Evolutionary conservation across 305 asterid genomes (phyloP).

Genomic region (Rubia balearica): DNA sequence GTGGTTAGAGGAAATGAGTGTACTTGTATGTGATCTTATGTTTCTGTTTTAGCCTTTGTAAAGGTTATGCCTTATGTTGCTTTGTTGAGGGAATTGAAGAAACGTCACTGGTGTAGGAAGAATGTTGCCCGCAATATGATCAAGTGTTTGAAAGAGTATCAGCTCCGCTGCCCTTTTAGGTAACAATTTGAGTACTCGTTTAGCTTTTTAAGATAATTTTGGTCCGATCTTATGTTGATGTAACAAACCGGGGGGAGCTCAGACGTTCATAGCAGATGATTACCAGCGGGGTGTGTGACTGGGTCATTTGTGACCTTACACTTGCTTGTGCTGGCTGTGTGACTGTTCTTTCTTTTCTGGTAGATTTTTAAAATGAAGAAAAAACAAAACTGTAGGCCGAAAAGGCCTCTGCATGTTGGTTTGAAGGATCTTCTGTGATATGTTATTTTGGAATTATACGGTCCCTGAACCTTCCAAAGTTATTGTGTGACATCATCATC

Average conservation of each 20-base stretch:
- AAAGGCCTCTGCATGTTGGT: constrained; percentile 1
- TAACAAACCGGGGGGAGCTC: too few relatives aligned
- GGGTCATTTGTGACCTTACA: too few relatives aligned
- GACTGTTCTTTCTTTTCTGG: background rate
- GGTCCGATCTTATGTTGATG: too few relatives aligned
- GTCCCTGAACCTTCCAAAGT: constrained; percentile 5
- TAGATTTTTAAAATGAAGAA: background rate
- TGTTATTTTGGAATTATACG: background rate
- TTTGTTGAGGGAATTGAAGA: background rate
- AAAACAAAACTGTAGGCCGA: background rate
- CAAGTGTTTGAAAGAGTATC: constrained; percentile 42
- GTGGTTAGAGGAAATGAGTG: too few relatives aligned
- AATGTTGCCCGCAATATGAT: constrained; percentile 38
- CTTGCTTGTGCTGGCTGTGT: too few relatives aligned
- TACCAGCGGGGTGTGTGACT: too few relatives aligned
- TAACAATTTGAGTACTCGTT: background rate
- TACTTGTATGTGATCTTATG: constrained; percentile 1
- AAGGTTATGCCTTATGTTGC: constrained; percentile 52
- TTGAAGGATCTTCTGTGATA: constrained; percentile 1
- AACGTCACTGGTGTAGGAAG: constrained; percentile 89
- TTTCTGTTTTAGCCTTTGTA: constrained; percentile 6
- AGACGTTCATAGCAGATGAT: too few relatives aligned
- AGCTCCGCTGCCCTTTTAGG: background rate
- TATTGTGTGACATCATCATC: constrained; percentile 2
- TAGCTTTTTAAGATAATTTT: too few relatives aligned